phyloP scores from a whole-genome alignment of 345 rosid genomes.

The Turnera subulata region DNA sequence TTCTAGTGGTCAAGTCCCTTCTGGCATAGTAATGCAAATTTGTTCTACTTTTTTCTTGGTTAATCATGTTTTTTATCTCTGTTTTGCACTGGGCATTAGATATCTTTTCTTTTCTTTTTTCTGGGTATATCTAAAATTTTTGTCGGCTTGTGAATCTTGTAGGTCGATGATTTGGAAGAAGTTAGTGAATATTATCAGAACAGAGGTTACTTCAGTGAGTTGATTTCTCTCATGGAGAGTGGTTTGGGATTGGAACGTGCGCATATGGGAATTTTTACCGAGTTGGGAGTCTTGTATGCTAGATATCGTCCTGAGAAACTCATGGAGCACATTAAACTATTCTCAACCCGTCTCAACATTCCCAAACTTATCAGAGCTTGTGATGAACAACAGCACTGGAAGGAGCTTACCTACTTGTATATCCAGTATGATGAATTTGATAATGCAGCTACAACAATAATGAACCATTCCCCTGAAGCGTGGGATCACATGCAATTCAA shows the following conservation, averaged over 20 bases:
- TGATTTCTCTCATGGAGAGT: constrained; percentile 98
- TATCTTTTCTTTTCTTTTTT: background rate
- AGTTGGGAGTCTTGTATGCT: constrained; percentile 96
- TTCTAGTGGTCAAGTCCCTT: background rate
- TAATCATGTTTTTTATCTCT: no score
- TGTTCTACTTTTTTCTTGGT: background rate
- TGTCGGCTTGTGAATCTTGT: constrained; percentile 10
- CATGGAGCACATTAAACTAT: constrained; percentile 96
- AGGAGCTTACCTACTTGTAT: constrained; percentile 84
- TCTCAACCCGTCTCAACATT: constrained; percentile 93
- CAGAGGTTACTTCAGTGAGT: constrained; percentile 92
- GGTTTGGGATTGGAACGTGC: constrained; percentile 97
- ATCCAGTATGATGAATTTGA: constrained; percentile 94
- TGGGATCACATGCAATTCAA: constrained; percentile 99
- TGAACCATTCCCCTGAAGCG: constrained; percentile 99
- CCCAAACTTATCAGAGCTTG: constrained; percentile 98
- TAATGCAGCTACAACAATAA: constrained; percentile 95
- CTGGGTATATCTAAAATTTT: background rate
- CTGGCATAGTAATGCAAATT: background rate
- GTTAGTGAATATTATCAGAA: constrained; percentile 96
- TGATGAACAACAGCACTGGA: constrained; percentile 99
- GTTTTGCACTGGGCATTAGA: background rate
- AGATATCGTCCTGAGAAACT: constrained; percentile 95
- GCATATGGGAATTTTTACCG: constrained; percentile 98
- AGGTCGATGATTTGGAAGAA: constrained; percentile 99